These are phyloP conservation scores for Aspergillus sp. DNA, from an alignment of 2,329 filamentous ascomycete species.

Conservation along the genomic window DNA sequence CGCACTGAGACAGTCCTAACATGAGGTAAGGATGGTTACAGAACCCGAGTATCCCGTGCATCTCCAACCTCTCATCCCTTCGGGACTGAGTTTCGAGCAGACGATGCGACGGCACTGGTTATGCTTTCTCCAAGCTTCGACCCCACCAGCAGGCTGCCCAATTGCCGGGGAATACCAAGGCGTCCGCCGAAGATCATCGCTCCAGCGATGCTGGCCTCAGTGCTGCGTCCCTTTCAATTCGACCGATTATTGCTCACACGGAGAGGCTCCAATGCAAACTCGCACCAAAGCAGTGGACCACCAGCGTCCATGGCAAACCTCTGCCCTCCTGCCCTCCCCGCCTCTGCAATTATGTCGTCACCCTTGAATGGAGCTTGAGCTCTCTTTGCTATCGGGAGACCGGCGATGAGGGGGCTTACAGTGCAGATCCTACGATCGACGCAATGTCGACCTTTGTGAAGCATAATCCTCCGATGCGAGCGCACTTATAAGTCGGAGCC, in stretches of 20 bases:
- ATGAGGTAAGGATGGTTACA: neutral
- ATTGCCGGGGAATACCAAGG: neutral
- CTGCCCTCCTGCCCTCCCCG: conserved; percentile 5
- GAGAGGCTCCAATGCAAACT: neutral
- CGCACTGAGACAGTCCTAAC: neutral
- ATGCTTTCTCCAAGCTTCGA: conserved; percentile 8
- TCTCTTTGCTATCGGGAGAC: conserved; percentile 3
- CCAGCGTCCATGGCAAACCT: neutral
- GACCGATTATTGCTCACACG: neutral
- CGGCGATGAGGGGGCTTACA: conserved; percentile 17
- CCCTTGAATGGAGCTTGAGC: conserved; percentile 6
- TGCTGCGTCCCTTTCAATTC: neutral
- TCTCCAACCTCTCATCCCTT: conserved; percentile 2
- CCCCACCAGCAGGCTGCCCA: neutral
- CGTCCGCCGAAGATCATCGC: conserved; percentile 6
- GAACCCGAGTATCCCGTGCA: neutral
- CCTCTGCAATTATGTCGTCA: conserved; percentile 14
- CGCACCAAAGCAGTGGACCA: neutral
- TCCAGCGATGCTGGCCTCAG: neutral
- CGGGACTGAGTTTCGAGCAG: neutral
- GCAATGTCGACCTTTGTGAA: conserved; percentile 13
- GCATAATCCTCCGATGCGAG: conserved; percentile 20
- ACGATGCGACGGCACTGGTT: neutral
- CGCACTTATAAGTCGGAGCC: conserved; percentile 19
- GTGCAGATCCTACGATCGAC: conserved; percentile 25